Evolutionary conservation across 768 basidiomycete species (phyloP), one percentile per base, ranked within the genome.

Genomic region (Suillus decipiens): DNA sequence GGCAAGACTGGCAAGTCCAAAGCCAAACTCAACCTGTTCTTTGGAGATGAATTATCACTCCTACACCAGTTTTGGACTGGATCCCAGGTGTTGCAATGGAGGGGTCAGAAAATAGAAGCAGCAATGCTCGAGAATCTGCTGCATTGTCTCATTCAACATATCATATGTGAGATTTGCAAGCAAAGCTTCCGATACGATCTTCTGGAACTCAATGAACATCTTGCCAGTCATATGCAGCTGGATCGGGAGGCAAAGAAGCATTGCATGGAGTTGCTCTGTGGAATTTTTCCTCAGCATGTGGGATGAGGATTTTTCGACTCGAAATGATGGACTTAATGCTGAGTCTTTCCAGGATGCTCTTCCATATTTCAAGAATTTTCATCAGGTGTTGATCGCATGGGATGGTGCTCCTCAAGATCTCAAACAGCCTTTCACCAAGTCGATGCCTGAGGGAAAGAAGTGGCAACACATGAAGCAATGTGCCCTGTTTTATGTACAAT

Each of bases 1-100:
- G 43, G 43, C 43, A n/a, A 45, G 43, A 45, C 43, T 45, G 43
- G 43, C 43, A 45, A 45, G 43, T 45, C 43, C 43, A 45, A 45
- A 45, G 43, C 43, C 43, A 45, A 45, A 22, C 43, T 45, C 10
- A 10, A 22, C n/a, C 3, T 22, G 5, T 45, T 45, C 43, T 45
- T 45, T 22, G 43, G 43, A 45, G 43, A 45, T 45, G 43, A 45
- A 45, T 11, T 45, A 22, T 45, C 10, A 5, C 43, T 45, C 1
- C 43, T 45, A 45, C 9, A 4, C 43, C 43, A 45, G 43, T 45
- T 45, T 45, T 45, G 43, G 43, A 45, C 43, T 45, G 43, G n/a
- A n/a, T 45, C n/a, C 43, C 43, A 45, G 43, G 22, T 45, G n/a
- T 45, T 45, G 43, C 43, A 45, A 45, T 45, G 43, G 43, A 45